These are phyloP conservation scores for Barnettozyma hawaiiensis DNA, from an alignment of 1,139 yeast species.

Conservation along the genomic window DNA sequence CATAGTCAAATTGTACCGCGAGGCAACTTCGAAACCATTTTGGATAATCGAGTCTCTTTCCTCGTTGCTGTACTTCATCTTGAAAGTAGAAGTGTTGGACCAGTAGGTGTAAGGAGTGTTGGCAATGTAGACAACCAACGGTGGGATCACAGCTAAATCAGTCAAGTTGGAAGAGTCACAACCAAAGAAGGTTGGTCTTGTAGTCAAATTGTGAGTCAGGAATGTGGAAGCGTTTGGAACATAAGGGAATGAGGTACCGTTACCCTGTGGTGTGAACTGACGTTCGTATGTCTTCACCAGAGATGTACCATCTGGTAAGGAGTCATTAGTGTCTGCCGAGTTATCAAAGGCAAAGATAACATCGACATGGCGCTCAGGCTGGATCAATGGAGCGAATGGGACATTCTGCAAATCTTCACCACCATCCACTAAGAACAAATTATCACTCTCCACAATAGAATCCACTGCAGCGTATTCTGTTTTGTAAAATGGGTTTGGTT, in stretches of 20 bases:
- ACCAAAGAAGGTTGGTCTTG: slow-evolving; percentile 79
- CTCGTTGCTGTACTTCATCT: slow-evolving; percentile 53
- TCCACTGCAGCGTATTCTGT: slow-evolving; percentile 41
- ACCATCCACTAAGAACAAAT: slow-evolving; percentile 75
- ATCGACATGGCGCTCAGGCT: slow-evolving; percentile 66
- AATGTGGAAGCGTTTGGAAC: slow-evolving; percentile 76
- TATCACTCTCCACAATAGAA: slow-evolving; percentile 37
- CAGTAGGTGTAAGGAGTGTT: slow-evolving; percentile 64
- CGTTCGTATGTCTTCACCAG: slow-evolving; percentile 61
- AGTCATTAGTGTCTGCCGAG: slow-evolving; percentile 65
- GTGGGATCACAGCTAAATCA: slow-evolving; percentile 49
- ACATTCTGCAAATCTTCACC: slow-evolving; percentile 80
- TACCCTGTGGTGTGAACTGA: slow-evolving; percentile 58
- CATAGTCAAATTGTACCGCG: slow-evolving; percentile 67
- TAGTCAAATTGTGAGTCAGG: slow-evolving; percentile 47
- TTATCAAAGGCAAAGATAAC: slow-evolving; percentile 79
- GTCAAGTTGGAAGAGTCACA: slow-evolving; percentile 70
- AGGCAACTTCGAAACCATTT: slow-evolving; percentile 76
- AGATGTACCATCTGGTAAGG: slow-evolving; percentile 79
- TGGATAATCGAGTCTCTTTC: slow-evolving; percentile 58
- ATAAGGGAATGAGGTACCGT: slow-evolving; percentile 69
- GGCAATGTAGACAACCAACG: slow-evolving; percentile 74
- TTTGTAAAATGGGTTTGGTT: slow-evolving; percentile 70
- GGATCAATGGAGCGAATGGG: slow-evolving; percentile 73
- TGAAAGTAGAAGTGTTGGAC: slow-evolving; percentile 69